Percentiles rank a stretch among this genome's conserved stretches.
Conservation (phyloP, 805 yeast genomes). For the Pichia nanzhaoensis region DNA sequence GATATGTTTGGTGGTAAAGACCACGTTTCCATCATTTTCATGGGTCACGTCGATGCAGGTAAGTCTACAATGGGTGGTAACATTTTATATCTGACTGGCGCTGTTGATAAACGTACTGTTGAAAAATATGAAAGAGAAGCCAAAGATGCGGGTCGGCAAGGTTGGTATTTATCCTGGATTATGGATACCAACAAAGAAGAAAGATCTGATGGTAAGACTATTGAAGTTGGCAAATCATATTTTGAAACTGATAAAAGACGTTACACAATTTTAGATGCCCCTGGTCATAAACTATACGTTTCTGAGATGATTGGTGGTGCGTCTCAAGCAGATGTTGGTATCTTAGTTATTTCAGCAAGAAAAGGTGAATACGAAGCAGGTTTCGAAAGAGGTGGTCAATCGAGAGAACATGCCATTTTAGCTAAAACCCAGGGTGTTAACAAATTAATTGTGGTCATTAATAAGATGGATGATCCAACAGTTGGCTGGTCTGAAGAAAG, state of each 20-base stretch:
- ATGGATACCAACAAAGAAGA: slow-evolving; percentile 99
- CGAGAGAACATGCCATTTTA: slow-evolving; percentile 93
- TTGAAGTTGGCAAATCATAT: slow-evolving; percentile 96
- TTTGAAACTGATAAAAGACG: slow-evolving; percentile 98
- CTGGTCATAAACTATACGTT: slow-evolving; percentile 98
- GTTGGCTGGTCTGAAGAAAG: slow-evolving; percentile 95
- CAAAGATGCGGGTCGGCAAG: slow-evolving; percentile 98
- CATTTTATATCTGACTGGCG: slow-evolving; percentile 84
- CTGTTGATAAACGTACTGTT: slow-evolving; percentile 97
- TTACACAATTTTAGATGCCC: slow-evolving; percentile 97
- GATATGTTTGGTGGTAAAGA: slow-evolving; percentile 98
- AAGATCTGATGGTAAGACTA: slow-evolving; percentile 97
- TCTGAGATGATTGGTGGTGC: slow-evolving; percentile 99
- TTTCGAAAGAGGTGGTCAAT: slow-evolving; percentile 97
- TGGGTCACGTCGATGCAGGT: slow-evolving; percentile 99
- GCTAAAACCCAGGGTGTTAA: slow-evolving; percentile 99
- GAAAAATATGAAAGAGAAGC: slow-evolving; percentile 98
- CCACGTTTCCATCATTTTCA: slow-evolving; percentile 91
- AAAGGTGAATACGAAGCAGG: slow-evolving; percentile 99
- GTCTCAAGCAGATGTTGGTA: slow-evolving; percentile 98
- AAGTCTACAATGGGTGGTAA: slow-evolving; percentile 99
- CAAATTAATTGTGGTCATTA: slow-evolving; percentile 85
- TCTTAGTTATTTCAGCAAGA: slow-evolving; percentile 94
- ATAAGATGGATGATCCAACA: slow-evolving; percentile 98
- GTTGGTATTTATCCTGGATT: slow-evolving; percentile 99